Evolutionary conservation across 345 rosid species (phyloP).

Genomic region (Bruguiera parviflora): DNA sequence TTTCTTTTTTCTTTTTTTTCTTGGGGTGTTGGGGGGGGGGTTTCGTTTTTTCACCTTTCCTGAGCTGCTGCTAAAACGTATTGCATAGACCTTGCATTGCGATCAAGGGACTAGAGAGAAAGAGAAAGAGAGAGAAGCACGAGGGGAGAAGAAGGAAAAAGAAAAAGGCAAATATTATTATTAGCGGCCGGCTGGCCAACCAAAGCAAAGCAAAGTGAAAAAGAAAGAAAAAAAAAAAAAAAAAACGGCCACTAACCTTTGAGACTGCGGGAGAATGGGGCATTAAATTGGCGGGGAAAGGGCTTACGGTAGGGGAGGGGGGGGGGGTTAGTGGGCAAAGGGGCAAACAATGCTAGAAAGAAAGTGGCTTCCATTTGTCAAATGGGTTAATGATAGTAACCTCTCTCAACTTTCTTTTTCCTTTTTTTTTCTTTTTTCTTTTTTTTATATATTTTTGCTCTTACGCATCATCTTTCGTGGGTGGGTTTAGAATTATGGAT

Average conservation of each 20-base stretch:
- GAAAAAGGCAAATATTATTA: neutral
- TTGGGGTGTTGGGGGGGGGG: too few species aligned
- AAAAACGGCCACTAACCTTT: slow-evolving; percentile 40
- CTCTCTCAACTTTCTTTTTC: slow-evolving; percentile 22
- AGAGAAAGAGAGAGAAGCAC: slow-evolving; percentile 27
- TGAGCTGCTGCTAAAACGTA: slow-evolving; percentile 39
- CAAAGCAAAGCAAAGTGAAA: too few species aligned
- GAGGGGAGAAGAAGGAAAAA: slow-evolving; percentile 18
- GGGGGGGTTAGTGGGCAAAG: slow-evolving; percentile 42
- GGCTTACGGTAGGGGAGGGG: too few species aligned
- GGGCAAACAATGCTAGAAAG: slow-evolving; percentile 33
- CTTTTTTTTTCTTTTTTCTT: slow-evolving; percentile 7
- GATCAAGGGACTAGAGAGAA: slow-evolving; percentile 2
- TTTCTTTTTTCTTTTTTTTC: too few species aligned
- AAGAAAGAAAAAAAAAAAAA: slow-evolving; percentile 13
- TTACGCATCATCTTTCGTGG: neutral
- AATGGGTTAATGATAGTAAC: slow-evolving; percentile 49
- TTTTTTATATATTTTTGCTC: neutral
- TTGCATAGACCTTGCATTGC: neutral
- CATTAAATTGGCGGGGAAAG: slow-evolving; percentile 1
- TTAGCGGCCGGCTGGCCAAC: slow-evolving; percentile 12
- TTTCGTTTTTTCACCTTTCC: slow-evolving; percentile 11
- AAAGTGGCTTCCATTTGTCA: slow-evolving; percentile 29
- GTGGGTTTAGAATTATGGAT: slow-evolving; percentile 8
- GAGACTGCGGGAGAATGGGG: slow-evolving; percentile 6